Conservation (phyloP, 2,329 filamentous ascomycete species). For the Pseudogymnoascus sp. region DNA sequence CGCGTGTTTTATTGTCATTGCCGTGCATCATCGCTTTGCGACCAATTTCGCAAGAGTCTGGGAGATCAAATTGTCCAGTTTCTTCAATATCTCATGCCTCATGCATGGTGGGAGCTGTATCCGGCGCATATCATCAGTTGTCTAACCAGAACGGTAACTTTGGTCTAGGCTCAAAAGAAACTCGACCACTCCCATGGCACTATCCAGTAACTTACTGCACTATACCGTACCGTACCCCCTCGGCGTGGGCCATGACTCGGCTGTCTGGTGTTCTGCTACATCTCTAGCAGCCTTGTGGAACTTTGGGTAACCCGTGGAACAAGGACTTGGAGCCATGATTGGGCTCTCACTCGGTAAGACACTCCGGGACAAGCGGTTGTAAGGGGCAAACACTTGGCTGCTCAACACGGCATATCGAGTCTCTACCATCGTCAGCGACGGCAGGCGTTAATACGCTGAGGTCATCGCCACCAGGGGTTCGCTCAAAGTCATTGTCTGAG, state of each 20-base stretch:
- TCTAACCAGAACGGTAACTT: not conserved
- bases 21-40: not conserved
- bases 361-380: slow-evolving; percentile 2
- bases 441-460: not conserved
- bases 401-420: slow-evolving; percentile 2
- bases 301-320: slow-evolving; percentile 5
- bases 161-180: not conserved
- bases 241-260: slow-evolving; percentile 1
- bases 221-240: not conserved
- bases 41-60: not conserved
- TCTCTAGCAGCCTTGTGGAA: slow-evolving; percentile 5
- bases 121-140: not conserved
- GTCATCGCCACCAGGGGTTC: not conserved
- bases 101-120: not conserved
- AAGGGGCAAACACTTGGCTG: slow-evolving; percentile 4
- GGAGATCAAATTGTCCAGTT: not conserved
- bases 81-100: not conserved
- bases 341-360: slow-evolving; percentile 1
- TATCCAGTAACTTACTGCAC: not conserved
- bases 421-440: not conserved
- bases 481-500: not conserved
- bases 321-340: not conserved
- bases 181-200: not conserved
- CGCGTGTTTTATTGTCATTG: slow-evolving; percentile 7
- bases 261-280: not conserved